Percentiles rank a stretch among this genome's conserved stretches.
Evolutionary conservation across 2,329 filamentous ascomycete genomes (phyloP).

Genomic region (Xylaria sp.): DNA sequence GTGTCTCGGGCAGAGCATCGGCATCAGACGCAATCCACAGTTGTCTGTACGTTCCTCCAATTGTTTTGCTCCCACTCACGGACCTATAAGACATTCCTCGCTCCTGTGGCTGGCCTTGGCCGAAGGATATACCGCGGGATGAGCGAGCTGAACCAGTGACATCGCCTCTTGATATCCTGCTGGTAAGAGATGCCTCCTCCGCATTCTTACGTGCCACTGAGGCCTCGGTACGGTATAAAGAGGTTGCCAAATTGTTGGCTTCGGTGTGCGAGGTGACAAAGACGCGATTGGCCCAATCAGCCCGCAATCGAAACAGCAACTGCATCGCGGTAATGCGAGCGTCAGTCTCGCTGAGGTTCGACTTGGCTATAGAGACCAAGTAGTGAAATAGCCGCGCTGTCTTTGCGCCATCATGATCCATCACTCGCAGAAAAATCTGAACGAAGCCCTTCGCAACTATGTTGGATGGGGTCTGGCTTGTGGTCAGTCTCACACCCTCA

Average conservation of each 20-base stretch:
- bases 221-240: constrained; percentile 67
- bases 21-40: constrained; percentile 63
- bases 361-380: constrained; percentile 65
- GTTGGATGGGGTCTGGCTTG: constrained; percentile 63
- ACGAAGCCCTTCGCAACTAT: constrained; percentile 73
- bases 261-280: constrained; percentile 73
- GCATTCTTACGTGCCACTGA: constrained; percentile 54
- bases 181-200: constrained; percentile 53
- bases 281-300: constrained; percentile 78
- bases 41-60: constrained; percentile 47
- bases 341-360: constrained; percentile 63
- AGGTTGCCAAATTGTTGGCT: constrained; percentile 70
- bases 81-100: constrained; percentile 46
- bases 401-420: constrained; percentile 68
- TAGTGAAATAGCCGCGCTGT: constrained; percentile 63
- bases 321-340: constrained; percentile 76
- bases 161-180: constrained; percentile 50
- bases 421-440: constrained; percentile 73
- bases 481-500: constrained; percentile 32
- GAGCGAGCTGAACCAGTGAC: constrained; percentile 45
- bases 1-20: constrained; percentile 55
- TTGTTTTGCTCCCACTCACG: constrained; percentile 43
- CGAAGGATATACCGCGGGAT: constrained; percentile 56
- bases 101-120: constrained; percentile 50
- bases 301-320: constrained; percentile 78